These are phyloP conservation scores for Alternaria hordeiaustralica DNA, from an alignment of 2,329 filamentous ascomycete genomes.

Conservation along the genomic window DNA sequence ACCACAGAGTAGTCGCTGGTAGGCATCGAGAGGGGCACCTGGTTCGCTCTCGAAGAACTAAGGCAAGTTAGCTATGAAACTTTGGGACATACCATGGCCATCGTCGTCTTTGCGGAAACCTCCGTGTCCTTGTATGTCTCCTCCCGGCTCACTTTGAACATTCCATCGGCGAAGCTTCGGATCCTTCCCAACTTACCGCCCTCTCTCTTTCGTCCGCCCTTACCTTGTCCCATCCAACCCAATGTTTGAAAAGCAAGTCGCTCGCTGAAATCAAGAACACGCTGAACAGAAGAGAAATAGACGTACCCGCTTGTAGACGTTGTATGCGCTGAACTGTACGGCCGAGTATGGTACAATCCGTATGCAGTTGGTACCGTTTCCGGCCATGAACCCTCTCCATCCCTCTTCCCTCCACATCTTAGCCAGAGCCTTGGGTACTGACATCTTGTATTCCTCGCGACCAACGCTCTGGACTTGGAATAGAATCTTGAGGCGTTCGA, in stretches of 20 bases:
- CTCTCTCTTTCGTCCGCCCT: neutral
- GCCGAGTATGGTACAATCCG: constrained; percentile 98
- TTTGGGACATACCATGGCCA: neutral
- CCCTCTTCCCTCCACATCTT: constrained; percentile 99
- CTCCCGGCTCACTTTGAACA: neutral
- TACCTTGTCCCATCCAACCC: neutral
- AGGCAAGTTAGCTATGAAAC: constrained; percentile 18
- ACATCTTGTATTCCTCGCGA: constrained; percentile 90
- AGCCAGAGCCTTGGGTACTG: constrained; percentile 81
- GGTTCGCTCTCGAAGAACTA: constrained; percentile 79
- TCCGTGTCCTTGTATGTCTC: neutral
- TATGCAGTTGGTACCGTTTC: constrained; percentile 98
- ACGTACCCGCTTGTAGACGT: constrained; percentile 90
- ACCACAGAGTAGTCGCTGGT: constrained; percentile 84
- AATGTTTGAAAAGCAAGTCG: constrained; percentile 2
- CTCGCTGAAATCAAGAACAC: neutral
- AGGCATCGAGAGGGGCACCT: constrained; percentile 73
- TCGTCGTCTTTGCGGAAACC: neutral
- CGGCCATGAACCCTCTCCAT: constrained; percentile 96
- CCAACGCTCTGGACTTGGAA: constrained; percentile 93
- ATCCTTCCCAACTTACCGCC: neutral
- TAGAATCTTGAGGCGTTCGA: constrained; percentile 96
- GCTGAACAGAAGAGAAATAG: neutral
- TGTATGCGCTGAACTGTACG: constrained; percentile 98
- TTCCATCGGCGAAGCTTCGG: neutral